These are phyloP conservation scores for Harringtonia aguacate DNA, from an alignment of 2,329 filamentous ascomycete genomes.

Conservation along the genomic window DNA sequence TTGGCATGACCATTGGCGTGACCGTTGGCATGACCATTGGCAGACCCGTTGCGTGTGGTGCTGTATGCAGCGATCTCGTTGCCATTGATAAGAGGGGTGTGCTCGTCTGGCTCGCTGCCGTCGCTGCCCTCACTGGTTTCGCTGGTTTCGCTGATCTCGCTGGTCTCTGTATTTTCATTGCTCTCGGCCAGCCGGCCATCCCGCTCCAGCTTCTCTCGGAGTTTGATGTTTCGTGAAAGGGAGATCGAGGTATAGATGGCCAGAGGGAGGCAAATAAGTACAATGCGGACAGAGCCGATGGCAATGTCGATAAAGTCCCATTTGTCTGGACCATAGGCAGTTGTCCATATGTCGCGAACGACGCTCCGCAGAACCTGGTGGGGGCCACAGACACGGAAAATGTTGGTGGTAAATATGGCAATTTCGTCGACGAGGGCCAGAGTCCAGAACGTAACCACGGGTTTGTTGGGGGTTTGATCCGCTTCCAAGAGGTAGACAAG, in stretches of 20 bases:
- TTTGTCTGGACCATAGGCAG: conserved; percentile 18
- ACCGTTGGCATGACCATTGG: not conserved
- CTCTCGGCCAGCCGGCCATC: conserved; percentile 24
- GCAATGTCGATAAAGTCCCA: conserved; percentile 58
- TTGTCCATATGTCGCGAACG: conserved; percentile 28
- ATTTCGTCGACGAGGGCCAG: conserved; percentile 63
- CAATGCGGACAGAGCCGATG: conserved; percentile 57
- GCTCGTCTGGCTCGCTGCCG: conserved; percentile 32
- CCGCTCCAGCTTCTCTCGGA: conserved; percentile 29
- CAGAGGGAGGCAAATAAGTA: conserved; percentile 37
- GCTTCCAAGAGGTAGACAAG: conserved; percentile 56
- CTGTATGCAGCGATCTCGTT: not conserved
- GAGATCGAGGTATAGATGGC: conserved; percentile 44
- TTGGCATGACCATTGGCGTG: not conserved
- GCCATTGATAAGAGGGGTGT: conserved; percentile 50
- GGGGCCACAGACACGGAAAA: conserved; percentile 54
- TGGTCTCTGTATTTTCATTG: too few species aligned
- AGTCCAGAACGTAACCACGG: conserved; percentile 73
- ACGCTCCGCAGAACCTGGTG: conserved; percentile 16
- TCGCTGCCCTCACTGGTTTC: conserved; percentile 11
- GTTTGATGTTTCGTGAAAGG: conserved; percentile 30
- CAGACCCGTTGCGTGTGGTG: too few species aligned
- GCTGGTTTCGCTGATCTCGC: not conserved
- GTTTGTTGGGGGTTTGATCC: conserved; percentile 61
- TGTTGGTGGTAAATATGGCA: conserved; percentile 57